phyloP scores from a whole-genome alignment of 495 filamentous ascomycete genomes.

The Tuber brumale region DNA sequence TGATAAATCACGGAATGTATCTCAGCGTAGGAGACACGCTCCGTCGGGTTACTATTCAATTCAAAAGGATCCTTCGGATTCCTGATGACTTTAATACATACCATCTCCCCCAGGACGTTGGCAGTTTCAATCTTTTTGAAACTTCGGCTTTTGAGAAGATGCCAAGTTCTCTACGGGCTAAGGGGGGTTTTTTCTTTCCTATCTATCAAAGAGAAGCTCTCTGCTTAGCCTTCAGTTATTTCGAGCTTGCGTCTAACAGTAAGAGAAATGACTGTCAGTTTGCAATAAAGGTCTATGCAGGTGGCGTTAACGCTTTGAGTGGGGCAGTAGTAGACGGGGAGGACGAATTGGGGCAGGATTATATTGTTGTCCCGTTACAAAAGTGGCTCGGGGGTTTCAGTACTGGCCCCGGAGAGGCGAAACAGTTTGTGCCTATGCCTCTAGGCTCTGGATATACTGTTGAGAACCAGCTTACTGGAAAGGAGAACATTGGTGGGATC shows the following conservation, averaged over 20 bases:
- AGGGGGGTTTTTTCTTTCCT: slow-evolving; percentile 47
- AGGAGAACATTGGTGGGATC: slow-evolving; percentile 46
- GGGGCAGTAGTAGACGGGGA: slow-evolving; percentile 23
- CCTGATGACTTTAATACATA: slow-evolving; percentile 44
- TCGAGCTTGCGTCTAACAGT: slow-evolving; percentile 40
- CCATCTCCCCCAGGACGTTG: slow-evolving; percentile 44
- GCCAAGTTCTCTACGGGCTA: slow-evolving; percentile 17
- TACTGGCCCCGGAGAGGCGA: slow-evolving; percentile 39
- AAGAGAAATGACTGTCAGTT: slow-evolving; percentile 36
- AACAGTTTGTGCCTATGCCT: slow-evolving; percentile 48
- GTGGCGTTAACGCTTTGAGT: slow-evolving; percentile 49
- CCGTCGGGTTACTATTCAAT: slow-evolving; percentile 5
- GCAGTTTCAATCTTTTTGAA: slow-evolving; percentile 39
- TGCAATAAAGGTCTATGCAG: slow-evolving; percentile 48
- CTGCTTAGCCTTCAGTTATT: neutral
- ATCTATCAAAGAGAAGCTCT: neutral
- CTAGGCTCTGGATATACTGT: slow-evolving; percentile 47
- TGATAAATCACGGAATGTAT: neutral
- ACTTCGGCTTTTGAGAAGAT: neutral
- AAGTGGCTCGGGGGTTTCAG: slow-evolving; percentile 50
- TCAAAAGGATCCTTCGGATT: slow-evolving; percentile 48
- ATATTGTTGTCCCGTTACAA: slow-evolving; percentile 46
- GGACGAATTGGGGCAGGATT: slow-evolving; percentile 46
- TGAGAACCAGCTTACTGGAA: slow-evolving; percentile 48
- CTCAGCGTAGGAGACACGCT: neutral